A percentile compares a stretch with the other conserved stretches of the same genome.
Evolutionary conservation across 148 eudicot genomes (phyloP).

Genomic region (Dysphania ambrosioides): DNA sequence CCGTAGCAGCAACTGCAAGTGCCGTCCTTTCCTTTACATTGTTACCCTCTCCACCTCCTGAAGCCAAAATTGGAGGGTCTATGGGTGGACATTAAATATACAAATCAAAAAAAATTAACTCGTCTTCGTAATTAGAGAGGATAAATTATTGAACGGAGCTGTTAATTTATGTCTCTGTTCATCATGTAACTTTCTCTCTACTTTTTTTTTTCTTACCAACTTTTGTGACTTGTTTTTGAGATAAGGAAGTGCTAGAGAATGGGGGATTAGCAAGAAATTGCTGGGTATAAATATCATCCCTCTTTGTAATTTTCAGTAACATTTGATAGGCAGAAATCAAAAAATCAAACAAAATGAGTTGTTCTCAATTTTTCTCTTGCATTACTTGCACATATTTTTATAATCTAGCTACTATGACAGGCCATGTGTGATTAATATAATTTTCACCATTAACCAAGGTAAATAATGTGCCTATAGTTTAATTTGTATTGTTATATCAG

Average conservation of each 20-base stretch:
- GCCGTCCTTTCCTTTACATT: slow-evolving; percentile 42
- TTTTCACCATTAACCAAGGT: too few species aligned
- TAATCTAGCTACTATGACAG: too few species aligned
- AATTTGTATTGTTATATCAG: too few species aligned
- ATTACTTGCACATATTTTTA: too few species aligned
- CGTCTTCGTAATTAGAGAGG: not conserved
- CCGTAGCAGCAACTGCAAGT: slow-evolving; percentile 43
- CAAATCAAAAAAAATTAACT: too few species aligned
- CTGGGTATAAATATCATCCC: slow-evolving; percentile 29
- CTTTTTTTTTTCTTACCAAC: not conserved
- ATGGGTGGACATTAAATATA: slow-evolving; percentile 29
- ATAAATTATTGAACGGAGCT: not conserved
- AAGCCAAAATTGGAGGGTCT: slow-evolving; percentile 34
- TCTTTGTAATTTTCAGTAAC: slow-evolving; percentile 30
- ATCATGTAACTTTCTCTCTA: not conserved
- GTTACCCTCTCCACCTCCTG: slow-evolving; percentile 49
- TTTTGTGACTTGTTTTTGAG: slow-evolving; percentile 19
- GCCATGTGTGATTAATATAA: too few species aligned
- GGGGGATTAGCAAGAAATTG: slow-evolving; percentile 22
- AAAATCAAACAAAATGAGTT: slow-evolving; percentile 6
- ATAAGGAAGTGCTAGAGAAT: slow-evolving; percentile 3
- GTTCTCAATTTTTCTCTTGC: not conserved
- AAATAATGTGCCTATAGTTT: too few species aligned
- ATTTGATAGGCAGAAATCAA: slow-evolving; percentile 15
- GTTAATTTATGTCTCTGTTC: not conserved